Percentiles rank a stretch among this genome's conserved stretches.
Evolutionary conservation across 2,329 filamentous ascomycete genomes (phyloP).

Genomic region (Xylaria multiplex): DNA sequence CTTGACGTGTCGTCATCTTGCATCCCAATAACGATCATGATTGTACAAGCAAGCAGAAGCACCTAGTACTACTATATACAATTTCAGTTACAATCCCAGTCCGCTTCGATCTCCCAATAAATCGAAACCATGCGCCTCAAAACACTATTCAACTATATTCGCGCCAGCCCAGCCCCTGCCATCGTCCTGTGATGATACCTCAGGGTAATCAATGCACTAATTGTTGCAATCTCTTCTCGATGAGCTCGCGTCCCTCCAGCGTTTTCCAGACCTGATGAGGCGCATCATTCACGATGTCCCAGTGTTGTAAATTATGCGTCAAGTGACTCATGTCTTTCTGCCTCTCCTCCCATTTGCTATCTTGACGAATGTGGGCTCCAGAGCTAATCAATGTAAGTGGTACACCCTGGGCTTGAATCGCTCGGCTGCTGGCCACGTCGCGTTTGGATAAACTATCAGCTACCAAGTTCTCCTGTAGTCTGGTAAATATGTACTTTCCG

Average conservation of each 20-base stretch:
- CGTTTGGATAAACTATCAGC: slow-evolving; percentile 84
- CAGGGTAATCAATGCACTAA: slow-evolving; percentile 59
- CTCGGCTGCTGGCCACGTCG: slow-evolving; percentile 80
- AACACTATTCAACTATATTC: slow-evolving; percentile 14
- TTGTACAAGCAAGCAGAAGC: no score
- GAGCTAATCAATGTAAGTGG: slow-evolving; percentile 86
- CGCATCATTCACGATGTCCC: slow-evolving; percentile 87
- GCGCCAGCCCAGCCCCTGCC: not conserved
- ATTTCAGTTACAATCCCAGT: slow-evolving; percentile 13
- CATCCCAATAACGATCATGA: not conserved
- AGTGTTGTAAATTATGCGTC: slow-evolving; percentile 80
- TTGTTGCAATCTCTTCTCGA: slow-evolving; percentile 82
- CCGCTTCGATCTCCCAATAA: slow-evolving; percentile 13
- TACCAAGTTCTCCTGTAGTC: slow-evolving; percentile 91
- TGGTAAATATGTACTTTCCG: slow-evolving; percentile 87
- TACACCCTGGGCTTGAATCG: slow-evolving; percentile 80
- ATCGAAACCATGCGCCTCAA: not conserved
- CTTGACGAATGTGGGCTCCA: slow-evolving; percentile 73
- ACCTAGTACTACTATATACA: no score
- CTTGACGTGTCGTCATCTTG: slow-evolving; percentile 10
- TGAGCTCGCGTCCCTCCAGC: slow-evolving; percentile 73
- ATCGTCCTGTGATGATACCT: slow-evolving; percentile 7
- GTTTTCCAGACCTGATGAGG: slow-evolving; percentile 89
- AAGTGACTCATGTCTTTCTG: slow-evolving; percentile 85
- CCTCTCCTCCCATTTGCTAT: slow-evolving; percentile 80